Evolutionary conservation across 2,329 filamentous ascomycete species (phyloP).

Genomic region (Colletotrichum echinochloae): DNA sequence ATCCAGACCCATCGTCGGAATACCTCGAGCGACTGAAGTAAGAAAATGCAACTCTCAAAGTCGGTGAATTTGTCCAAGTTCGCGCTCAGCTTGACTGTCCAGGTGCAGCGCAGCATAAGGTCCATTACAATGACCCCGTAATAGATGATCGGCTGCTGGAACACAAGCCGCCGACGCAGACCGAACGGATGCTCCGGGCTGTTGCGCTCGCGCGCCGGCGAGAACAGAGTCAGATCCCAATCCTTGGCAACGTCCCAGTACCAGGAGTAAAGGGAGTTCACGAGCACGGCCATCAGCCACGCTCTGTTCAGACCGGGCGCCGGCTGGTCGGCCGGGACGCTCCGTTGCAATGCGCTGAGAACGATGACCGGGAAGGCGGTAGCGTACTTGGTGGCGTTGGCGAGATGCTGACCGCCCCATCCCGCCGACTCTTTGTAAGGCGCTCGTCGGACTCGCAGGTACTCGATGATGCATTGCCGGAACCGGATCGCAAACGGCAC

Average conservation of each 20-base stretch:
- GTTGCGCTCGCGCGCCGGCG: slow-evolving; percentile 66
- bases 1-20: slow-evolving; percentile 95
- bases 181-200: slow-evolving; percentile 79
- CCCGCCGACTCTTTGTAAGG: slow-evolving; percentile 68
- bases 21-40: slow-evolving; percentile 89
- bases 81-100: slow-evolving; percentile 88
- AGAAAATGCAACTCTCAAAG: slow-evolving; percentile 88
- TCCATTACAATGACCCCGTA: slow-evolving; percentile 85
- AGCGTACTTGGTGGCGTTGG: slow-evolving; percentile 96
- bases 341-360: slow-evolving; percentile 79
- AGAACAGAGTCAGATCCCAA: slow-evolving; percentile 92
- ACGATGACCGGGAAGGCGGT: slow-evolving; percentile 93
- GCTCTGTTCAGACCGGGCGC: slow-evolving; percentile 60
- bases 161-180: slow-evolving; percentile 78
- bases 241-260: slow-evolving; percentile 98
- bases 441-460: slow-evolving; percentile 74
- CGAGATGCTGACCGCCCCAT: slow-evolving; percentile 88
- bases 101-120: slow-evolving; percentile 86
- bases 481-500: slow-evolving; percentile 88
- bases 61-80: slow-evolving; percentile 87
- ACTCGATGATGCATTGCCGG: slow-evolving; percentile 93
- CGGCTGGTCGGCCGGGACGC: slow-evolving; percentile 57
- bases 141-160: slow-evolving; percentile 80
- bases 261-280: slow-evolving; percentile 95
- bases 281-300: slow-evolving; percentile 78